Percentiles rank a stretch among this genome's conserved stretches.
Evolutionary conservation across 805 yeast genomes (phyloP).

Genomic region (Gaillardinia entomophila): DNA sequence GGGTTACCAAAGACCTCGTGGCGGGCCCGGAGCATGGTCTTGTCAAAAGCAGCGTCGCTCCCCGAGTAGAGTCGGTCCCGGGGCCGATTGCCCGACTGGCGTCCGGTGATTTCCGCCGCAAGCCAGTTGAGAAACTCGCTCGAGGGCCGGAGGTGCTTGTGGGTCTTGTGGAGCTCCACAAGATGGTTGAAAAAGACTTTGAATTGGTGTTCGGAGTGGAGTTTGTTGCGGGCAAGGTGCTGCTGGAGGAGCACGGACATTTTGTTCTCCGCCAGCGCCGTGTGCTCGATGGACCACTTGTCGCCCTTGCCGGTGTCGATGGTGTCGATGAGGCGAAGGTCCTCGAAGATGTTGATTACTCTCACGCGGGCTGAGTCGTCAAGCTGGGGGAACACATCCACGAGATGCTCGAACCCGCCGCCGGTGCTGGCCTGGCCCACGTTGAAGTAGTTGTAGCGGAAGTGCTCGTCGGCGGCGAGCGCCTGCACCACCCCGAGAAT

Average conservation of each 20-base stretch:
- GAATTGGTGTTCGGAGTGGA: constrained; percentile 32
- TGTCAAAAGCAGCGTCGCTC: constrained; percentile 33
- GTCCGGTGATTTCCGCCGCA: constrained; percentile 33
- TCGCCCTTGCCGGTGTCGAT: constrained; percentile 5
- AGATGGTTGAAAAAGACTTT: constrained; percentile 20
- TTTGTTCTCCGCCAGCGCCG: constrained; percentile 16
- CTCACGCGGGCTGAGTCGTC: constrained; percentile 30
- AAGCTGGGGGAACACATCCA: constrained; percentile 21
- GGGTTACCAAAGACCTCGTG: constrained; percentile 78
- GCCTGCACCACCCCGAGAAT: constrained; percentile 49
- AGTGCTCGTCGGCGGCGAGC: constrained; percentile 30
- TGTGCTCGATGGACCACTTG: constrained; percentile 12
- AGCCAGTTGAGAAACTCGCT: constrained; percentile 62
- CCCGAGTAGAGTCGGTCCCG: constrained; percentile 25
- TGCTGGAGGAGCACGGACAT: constrained; percentile 34
- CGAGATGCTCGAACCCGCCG: constrained; percentile 17
- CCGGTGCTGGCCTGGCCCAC: constrained; percentile 4
- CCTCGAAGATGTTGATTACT: constrained; percentile 42
- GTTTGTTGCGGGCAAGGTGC: constrained; percentile 17
- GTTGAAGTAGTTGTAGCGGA: constrained; percentile 23
- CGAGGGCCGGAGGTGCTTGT: constrained; percentile 18
- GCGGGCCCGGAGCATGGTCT: constrained; percentile 36
- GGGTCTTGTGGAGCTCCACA: constrained; percentile 25
- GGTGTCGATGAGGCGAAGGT: constrained; percentile 19
- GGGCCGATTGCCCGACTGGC: constrained; percentile 13